Evolutionary conservation across 176 grass and related monocot genomes (phyloP).

Genomic region (Eragrostis nindensis): DNA sequence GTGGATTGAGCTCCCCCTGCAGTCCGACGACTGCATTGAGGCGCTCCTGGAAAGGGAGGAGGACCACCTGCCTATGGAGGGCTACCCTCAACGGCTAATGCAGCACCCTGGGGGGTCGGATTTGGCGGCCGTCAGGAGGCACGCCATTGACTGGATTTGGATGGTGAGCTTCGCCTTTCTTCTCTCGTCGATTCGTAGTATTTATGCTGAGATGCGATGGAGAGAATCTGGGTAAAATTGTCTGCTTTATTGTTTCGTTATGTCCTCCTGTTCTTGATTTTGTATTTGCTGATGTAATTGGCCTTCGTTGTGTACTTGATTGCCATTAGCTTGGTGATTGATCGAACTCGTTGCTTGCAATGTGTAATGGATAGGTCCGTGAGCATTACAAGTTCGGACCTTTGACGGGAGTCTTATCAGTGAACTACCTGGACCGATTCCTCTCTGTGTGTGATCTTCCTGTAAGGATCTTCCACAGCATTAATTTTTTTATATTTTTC

Average conservation of each 20-base stretch:
- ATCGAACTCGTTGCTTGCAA: constrained; percentile 1
- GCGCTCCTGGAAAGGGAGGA: constrained; percentile 52
- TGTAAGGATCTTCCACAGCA: constrained; percentile 49
- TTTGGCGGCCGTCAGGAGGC: constrained; percentile 46
- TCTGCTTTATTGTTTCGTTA: background rate
- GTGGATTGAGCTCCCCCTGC: constrained; percentile 56
- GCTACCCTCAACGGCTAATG: constrained; percentile 58
- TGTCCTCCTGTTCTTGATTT: constrained; percentile 5
- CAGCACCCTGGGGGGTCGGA: constrained; percentile 40
- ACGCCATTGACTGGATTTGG: constrained; percentile 75
- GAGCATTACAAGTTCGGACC: constrained; percentile 65
- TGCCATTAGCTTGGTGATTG: background rate
- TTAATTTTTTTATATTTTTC: background rate
- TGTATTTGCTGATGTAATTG: background rate
- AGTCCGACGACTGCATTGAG: constrained; percentile 58
- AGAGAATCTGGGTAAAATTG: background rate
- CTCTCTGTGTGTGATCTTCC: constrained; percentile 53
- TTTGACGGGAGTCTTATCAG: constrained; percentile 62
- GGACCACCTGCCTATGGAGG: constrained; percentile 56
- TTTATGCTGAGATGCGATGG: background rate
- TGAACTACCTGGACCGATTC: constrained; percentile 77
- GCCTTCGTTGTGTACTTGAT: background rate
- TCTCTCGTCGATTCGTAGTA: background rate
- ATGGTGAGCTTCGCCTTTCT: constrained; percentile 49
- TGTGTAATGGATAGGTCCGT: constrained; percentile 54